phyloP scores from a whole-genome alignment of 331 rosid species.

The Quercus phellos region DNA sequence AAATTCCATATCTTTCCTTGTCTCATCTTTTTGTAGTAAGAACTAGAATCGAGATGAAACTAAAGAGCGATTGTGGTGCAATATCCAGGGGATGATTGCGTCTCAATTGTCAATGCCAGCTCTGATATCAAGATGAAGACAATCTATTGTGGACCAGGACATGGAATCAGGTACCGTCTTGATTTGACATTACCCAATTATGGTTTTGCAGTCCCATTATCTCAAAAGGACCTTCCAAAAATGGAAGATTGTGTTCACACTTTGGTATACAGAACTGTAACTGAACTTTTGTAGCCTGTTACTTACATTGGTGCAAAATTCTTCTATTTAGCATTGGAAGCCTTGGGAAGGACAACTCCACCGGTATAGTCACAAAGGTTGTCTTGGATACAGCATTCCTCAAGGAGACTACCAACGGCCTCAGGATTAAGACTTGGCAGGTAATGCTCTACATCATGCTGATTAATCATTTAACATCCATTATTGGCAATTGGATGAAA shows the following conservation, averaged over 20 bases:
- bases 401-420: conserved; percentile 68
- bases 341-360: conserved; percentile 91
- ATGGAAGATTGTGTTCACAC: neutral
- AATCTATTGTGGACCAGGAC: conserved; percentile 93
- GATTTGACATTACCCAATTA: neutral
- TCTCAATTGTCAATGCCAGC: conserved; percentile 93
- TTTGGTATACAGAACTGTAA: neutral
- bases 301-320: neutral
- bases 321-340: conserved; percentile 75
- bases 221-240: conserved; percentile 1
- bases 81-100: conserved; percentile 87
- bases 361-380: conserved; percentile 74
- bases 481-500: neutral
- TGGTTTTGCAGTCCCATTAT: neutral
- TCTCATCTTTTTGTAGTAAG: neutral
- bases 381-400: conserved; percentile 83
- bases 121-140: conserved; percentile 89
- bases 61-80: neutral
- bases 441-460: conserved; percentile 23
- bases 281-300: neutral
- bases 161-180: conserved; percentile 80
- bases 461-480: neutral
- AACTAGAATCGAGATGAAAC: neutral
- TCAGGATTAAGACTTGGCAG: conserved; percentile 99
- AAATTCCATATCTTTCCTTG: neutral